Evolutionary conservation across 176 grass and related monocot species (phyloP).

Genomic region (Oryza brachyantha): DNA sequence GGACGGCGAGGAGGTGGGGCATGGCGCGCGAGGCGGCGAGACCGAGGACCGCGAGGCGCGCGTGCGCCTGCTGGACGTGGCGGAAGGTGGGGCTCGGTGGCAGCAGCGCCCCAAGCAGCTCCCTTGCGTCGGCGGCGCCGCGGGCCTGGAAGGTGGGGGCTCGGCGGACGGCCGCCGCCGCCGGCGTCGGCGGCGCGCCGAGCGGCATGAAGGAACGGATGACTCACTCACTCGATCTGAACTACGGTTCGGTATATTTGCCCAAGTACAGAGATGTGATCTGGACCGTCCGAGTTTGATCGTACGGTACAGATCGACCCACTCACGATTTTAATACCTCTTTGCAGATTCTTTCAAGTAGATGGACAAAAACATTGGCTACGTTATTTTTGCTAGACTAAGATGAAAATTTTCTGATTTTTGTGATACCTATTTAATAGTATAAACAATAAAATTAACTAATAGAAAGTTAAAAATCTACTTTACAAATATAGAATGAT

Average conservation of each 20-base stretch:
- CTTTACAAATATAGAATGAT: too few relatives aligned
- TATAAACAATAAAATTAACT: too few relatives aligned
- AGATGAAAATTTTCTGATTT: too few relatives aligned
- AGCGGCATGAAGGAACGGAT: slow-evolving; percentile 22
- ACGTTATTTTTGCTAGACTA: too few relatives aligned
- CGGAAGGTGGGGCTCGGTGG: slow-evolving; percentile 29
- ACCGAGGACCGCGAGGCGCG: slow-evolving; percentile 57
- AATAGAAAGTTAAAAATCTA: too few relatives aligned
- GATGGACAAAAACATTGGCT: not conserved
- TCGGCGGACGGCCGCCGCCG: not conserved
- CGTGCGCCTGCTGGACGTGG: slow-evolving; percentile 63
- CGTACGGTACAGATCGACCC: not conserved
- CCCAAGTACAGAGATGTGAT: not conserved
- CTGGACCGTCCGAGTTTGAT: not conserved
- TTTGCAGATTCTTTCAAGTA: not conserved
- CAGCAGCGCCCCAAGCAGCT: slow-evolving; percentile 35
- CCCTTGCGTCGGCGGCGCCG: slow-evolving; percentile 9
- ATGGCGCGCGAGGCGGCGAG: slow-evolving; percentile 46
- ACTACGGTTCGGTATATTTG: too few relatives aligned
- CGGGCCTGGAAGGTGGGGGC: slow-evolving; percentile 36
- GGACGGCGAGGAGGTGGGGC: slow-evolving; percentile 40
- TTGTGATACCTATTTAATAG: too few relatives aligned
- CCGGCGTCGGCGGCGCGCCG: not conserved
- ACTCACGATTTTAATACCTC: not conserved
- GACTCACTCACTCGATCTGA: too few relatives aligned